Percentiles rank a stretch among this genome's conserved stretches.
These are phyloP conservation scores for Phytopythium oedochilum DNA, from an alignment of 352 stramenopile species.

Conservation along the genomic window DNA sequence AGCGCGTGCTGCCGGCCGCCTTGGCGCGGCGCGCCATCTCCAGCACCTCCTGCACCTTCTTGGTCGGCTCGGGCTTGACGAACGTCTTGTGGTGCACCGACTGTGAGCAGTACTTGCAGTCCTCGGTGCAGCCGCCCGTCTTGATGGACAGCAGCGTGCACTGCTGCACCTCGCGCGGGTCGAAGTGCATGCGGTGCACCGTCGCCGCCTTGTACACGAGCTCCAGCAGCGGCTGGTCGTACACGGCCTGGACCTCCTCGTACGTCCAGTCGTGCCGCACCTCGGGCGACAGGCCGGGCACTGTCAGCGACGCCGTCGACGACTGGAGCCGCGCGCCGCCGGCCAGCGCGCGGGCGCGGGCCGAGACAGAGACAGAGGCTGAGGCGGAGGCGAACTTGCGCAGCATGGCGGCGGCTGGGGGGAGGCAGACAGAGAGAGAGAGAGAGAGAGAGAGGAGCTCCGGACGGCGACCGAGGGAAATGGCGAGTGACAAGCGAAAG, in stretches of 20 bases:
- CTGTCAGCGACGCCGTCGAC: conserved; percentile 35
- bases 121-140: conserved; percentile 93
- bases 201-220: conserved; percentile 96
- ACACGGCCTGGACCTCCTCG: conserved; percentile 93
- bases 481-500: neutral
- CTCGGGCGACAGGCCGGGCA: conserved; percentile 62
- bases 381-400: conserved; percentile 28
- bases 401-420: conserved; percentile 37
- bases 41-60: conserved; percentile 96
- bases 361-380: conserved; percentile 5
- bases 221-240: conserved; percentile 94
- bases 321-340: conserved; percentile 24
- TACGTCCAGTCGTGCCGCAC: conserved; percentile 91
- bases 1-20: conserved; percentile 94
- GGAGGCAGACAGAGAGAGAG: too few species aligned
- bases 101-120: conserved; percentile 96
- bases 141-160: conserved; percentile 98
- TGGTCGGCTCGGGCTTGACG: conserved; percentile 96
- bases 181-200: conserved; percentile 97
- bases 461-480: conserved; percentile 2
- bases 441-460: neutral
- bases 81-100: conserved; percentile 97
- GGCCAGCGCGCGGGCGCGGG: neutral
- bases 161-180: conserved; percentile 96
- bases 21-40: conserved; percentile 94